Conservation (phyloP, 2,329 filamentous ascomycete genomes). For the Bipolaris victoriae region DNA sequence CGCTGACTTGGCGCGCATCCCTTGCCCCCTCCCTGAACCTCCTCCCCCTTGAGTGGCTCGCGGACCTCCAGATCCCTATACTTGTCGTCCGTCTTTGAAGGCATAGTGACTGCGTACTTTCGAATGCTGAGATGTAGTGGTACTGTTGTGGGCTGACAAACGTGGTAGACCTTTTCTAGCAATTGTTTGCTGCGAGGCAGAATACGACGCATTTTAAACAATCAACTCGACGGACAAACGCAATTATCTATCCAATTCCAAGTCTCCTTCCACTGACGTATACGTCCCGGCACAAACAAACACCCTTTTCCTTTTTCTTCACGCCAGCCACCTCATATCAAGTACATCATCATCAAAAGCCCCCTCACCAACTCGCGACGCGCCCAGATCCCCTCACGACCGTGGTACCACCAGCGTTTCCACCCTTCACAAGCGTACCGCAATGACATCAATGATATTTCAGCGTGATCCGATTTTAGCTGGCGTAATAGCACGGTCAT, state of each 20-base stretch:
- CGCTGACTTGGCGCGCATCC: constrained; percentile 58
- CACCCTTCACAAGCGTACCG: constrained; percentile 1
- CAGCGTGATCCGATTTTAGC: constrained; percentile 2
- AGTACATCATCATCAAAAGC: constrained; percentile 22
- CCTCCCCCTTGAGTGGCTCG: constrained; percentile 56
- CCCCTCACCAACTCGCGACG: background rate
- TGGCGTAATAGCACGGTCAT: background rate
- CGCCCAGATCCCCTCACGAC: constrained; percentile 5
- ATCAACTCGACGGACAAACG: background rate
- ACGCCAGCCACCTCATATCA: constrained; percentile 15
- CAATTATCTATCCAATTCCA: constrained; percentile 21
- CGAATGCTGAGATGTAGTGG: background rate
- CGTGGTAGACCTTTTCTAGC: background rate
- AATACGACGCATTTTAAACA: constrained; percentile 9
- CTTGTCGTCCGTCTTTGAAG: constrained; percentile 51
- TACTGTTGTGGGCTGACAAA: background rate
- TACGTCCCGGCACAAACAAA: constrained; percentile 20
- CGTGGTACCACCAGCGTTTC: constrained; percentile 10
- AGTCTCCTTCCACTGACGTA: constrained; percentile 23
- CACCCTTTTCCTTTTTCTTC: constrained; percentile 2
- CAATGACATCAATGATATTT: constrained; percentile 21
- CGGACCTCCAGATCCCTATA: constrained; percentile 56
- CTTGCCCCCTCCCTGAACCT: constrained; percentile 55
- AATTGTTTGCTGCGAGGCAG: background rate
- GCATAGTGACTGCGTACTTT: constrained; percentile 42